Conservation (phyloP, 306 rosid genomes). For the Prunus armeniaca region DNA sequence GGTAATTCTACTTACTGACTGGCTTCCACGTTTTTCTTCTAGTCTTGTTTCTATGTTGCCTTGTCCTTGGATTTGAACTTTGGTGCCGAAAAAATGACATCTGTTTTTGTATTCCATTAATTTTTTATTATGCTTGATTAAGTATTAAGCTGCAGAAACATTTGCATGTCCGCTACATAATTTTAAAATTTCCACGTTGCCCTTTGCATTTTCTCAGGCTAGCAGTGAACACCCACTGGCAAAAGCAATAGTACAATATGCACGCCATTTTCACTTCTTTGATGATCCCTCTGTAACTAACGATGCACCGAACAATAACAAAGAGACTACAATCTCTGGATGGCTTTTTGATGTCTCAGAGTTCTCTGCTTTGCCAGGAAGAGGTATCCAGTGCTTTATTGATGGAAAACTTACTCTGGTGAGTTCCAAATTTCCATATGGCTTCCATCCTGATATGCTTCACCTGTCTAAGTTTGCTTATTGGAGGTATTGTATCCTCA, state of each 20-base stretch:
- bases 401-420: conserved; percentile 71
- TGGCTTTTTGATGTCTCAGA: conserved; percentile 87
- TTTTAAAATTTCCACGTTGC: too few relatives aligned
- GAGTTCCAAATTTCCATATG: conserved; percentile 15
- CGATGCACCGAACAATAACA: conserved; percentile 38
- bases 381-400: conserved; percentile 69
- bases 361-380: conserved; percentile 84
- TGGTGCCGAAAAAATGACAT: not conserved
- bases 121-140: not conserved
- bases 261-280: conserved; percentile 90
- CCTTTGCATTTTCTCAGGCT: conserved; percentile 46
- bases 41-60: conserved; percentile 2
- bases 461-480: conserved; percentile 29
- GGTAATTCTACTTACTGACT: conserved; percentile 46
- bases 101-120: not conserved
- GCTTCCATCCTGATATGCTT: not conserved
- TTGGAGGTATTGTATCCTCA: conserved; percentile 17
- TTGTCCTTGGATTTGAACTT: not conserved
- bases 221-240: conserved; percentile 97
- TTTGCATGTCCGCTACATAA: not conserved
- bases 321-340: conserved; percentile 38
- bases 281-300: conserved; percentile 55
- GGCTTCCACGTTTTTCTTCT: conserved; percentile 6
- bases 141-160: not conserved
- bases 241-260: conserved; percentile 88